phyloP scores from a whole-genome alignment of 2,329 filamentous ascomycete species.

The Pochonia chlamydosporia region DNA sequence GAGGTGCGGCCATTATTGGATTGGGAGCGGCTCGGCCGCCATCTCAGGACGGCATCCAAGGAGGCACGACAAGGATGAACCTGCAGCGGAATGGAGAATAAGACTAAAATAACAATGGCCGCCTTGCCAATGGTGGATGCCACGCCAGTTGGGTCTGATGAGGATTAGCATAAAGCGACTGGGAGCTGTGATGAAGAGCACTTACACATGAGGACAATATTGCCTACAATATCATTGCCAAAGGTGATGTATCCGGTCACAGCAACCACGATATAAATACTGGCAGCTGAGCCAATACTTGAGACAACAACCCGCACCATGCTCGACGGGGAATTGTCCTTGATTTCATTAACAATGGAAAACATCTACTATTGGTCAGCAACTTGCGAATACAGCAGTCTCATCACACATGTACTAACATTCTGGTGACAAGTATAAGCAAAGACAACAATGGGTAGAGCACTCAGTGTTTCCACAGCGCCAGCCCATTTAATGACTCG shows the following conservation, averaged over 20 bases:
- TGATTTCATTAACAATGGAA: constrained; percentile 92
- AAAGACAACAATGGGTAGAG: constrained; percentile 92
- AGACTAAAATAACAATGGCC: constrained; percentile 91
- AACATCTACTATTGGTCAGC: constrained; percentile 68
- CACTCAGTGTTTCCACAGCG: constrained; percentile 71
- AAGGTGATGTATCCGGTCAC: constrained; percentile 96
- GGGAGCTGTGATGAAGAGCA: constrained; percentile 9
- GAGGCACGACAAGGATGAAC: constrained; percentile 95
- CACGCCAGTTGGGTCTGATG: constrained; percentile 38
- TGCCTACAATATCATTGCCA: constrained; percentile 81
- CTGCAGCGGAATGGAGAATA: constrained; percentile 93
- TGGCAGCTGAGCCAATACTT: constrained; percentile 84
- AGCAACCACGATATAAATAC: constrained; percentile 83
- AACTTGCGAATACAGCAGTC: not conserved
- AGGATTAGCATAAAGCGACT: constrained; percentile 14
- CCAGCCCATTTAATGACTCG: constrained; percentile 75
- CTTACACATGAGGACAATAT: constrained; percentile 90
- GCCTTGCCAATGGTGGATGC: constrained; percentile 89
- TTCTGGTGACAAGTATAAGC: constrained; percentile 99
- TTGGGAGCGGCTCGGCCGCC: constrained; percentile 60
- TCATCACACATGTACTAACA: constrained; percentile 40
- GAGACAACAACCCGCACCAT: constrained; percentile 73
- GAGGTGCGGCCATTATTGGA: constrained; percentile 29
- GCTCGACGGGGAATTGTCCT: constrained; percentile 68
- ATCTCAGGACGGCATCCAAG: constrained; percentile 87